Percentiles rank a stretch among this genome's conserved stretches.
phyloP scores from a whole-genome alignment of 495 filamentous ascomycete species.

The Schizothecium vesticola region DNA sequence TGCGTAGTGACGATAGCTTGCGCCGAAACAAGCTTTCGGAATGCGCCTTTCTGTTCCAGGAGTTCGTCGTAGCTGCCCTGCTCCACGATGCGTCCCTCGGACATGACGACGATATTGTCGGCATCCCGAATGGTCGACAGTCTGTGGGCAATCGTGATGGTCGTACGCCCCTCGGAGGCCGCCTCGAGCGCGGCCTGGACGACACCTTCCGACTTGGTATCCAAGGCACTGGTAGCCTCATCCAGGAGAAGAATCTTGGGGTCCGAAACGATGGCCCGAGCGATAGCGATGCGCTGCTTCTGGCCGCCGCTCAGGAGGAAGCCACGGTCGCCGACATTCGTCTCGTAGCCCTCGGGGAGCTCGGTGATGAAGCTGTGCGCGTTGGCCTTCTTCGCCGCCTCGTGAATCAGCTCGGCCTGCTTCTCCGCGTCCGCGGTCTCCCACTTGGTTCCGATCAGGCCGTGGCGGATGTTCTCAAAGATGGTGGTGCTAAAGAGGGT shows the following conservation, averaged over 20 bases:
- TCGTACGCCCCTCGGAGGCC: constrained; percentile 85
- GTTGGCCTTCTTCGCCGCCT: constrained; percentile 86
- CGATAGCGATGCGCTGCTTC: constrained; percentile 86
- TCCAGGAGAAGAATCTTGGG: constrained; percentile 92
- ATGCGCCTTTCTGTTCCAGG: constrained; percentile 53
- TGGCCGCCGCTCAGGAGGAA: constrained; percentile 91
- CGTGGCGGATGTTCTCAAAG: constrained; percentile 77
- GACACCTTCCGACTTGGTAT: constrained; percentile 91
- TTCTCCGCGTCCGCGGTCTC: constrained; percentile 61
- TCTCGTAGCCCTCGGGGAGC: constrained; percentile 89
- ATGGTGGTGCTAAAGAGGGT: constrained; percentile 82
- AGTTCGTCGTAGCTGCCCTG: constrained; percentile 69
- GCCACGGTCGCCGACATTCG: constrained; percentile 90
- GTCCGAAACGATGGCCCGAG: constrained; percentile 85
- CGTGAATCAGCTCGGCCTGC: constrained; percentile 62
- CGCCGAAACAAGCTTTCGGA: constrained; percentile 51
- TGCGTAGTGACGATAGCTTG: constrained; percentile 58
- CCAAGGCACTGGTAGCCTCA: constrained; percentile 91
- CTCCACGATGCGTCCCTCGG: constrained; percentile 77
- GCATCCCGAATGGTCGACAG: constrained; percentile 90
- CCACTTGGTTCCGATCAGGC: constrained; percentile 77
- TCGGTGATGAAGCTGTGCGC: constrained; percentile 82
- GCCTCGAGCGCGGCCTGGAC: constrained; percentile 90
- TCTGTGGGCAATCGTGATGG: constrained; percentile 92
- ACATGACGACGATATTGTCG: constrained; percentile 94